A percentile compares a stretch with the other conserved stretches of the same genome.
Evolutionary conservation across 2,329 filamentous ascomycete species (phyloP).

Genomic region (Clarireedia monteithiana): DNA sequence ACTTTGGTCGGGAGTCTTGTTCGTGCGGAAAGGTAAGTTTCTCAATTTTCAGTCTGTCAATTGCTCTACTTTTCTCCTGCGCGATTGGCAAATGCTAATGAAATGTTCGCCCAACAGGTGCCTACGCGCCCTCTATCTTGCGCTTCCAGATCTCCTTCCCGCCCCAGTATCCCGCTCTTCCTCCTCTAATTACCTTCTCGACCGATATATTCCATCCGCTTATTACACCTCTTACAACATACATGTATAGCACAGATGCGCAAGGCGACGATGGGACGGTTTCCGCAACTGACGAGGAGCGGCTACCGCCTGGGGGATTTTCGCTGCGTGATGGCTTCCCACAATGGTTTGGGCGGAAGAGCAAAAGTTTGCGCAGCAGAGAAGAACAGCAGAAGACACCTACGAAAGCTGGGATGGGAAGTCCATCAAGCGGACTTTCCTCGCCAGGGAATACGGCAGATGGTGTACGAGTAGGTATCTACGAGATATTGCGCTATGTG

Average conservation of each 20-base stretch:
- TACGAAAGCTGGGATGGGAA: conserved; percentile 14
- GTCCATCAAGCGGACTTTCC: conserved; percentile 1
- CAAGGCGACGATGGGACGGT: conserved; percentile 63
- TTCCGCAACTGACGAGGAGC: conserved; percentile 75
- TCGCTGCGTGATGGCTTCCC: conserved; percentile 87
- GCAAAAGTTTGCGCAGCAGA: conserved; percentile 12
- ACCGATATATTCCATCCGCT: conserved; percentile 95
- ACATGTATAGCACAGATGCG: conserved; percentile 79
- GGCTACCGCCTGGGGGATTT: conserved; percentile 81
- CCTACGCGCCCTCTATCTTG: conserved; percentile 79
- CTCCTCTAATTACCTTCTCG: conserved; percentile 79
- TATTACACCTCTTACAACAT: conserved; percentile 86
- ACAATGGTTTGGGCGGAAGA: conserved; percentile 68
- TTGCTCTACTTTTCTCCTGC: background rate
- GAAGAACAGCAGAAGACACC: conserved; percentile 20
- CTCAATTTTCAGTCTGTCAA: conserved; percentile 5
- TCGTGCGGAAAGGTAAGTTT: conserved; percentile 73
- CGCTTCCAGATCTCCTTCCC: conserved; percentile 89
- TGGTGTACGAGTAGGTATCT: conserved; percentile 37
- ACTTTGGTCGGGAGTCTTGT: conserved; percentile 85
- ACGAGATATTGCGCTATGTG: conserved; percentile 72
- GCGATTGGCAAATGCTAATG: background rate
- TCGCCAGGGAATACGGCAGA: conserved; percentile 6
- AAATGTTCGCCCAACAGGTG: conserved; percentile 46
- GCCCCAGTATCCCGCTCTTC: conserved; percentile 65